These are phyloP conservation scores for Inga laurina DNA, from an alignment of 306 rosid species.

Conservation along the genomic window DNA sequence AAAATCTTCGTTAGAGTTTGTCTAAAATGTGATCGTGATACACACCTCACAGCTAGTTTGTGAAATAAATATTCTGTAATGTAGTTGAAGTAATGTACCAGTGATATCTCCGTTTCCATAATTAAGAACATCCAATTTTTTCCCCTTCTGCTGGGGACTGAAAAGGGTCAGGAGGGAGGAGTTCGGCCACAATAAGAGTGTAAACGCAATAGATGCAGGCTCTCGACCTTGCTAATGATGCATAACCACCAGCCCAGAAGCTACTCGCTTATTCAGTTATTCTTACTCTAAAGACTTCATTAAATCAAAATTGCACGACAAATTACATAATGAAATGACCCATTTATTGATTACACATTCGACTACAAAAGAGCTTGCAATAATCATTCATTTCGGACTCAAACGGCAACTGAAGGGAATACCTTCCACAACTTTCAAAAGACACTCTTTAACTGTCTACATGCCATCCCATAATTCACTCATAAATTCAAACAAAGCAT, in stretches of 20 bases:
- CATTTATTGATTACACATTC: not conserved
- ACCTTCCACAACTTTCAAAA: not conserved
- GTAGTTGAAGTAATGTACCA: not conserved
- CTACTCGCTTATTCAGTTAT: not conserved
- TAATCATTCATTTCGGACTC: not conserved
- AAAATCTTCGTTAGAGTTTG: not conserved
- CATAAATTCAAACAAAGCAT: not conserved
- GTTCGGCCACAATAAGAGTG: not conserved
- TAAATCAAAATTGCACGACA: not conserved
- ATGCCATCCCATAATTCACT: not conserved
- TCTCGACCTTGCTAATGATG: not conserved
- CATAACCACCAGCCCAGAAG: constrained; percentile 8
- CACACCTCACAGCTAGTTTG: not conserved
- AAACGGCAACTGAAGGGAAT: not conserved
- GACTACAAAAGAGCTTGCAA: not conserved
- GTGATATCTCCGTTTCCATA: not conserved
- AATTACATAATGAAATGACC: not conserved
- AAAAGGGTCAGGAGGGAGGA: not conserved
- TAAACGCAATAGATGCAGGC: not conserved
- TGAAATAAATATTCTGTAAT: constrained; percentile 12
- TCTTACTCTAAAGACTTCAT: constrained; percentile 1
- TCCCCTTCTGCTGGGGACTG: not conserved
- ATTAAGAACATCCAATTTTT: constrained; percentile 1
- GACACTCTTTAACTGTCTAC: not conserved
- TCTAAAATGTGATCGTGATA: constrained; percentile 4